Percentiles rank a stretch among this genome's conserved stretches.
Evolutionary conservation across 805 yeast genomes (phyloP).

Genomic region (Ogataea nakhonphanomensis): DNA sequence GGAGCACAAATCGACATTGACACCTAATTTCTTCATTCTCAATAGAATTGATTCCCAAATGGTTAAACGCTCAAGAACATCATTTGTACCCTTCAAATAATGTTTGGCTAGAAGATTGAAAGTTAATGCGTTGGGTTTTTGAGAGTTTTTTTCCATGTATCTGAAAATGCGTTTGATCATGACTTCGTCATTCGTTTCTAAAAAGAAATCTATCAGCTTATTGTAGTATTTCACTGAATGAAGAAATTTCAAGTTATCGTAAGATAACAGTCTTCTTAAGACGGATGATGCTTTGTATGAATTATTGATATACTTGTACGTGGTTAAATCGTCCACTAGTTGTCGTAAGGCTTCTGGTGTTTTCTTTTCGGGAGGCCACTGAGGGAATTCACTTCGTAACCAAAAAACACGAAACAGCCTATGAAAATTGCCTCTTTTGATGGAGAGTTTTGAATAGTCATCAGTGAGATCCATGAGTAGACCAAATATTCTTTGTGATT

Average conservation of each 20-base stretch:
- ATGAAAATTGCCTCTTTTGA: constrained; percentile 8
- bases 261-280: constrained; percentile 12
- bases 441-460: constrained; percentile 10
- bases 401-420: constrained; percentile 17
- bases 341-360: constrained; percentile 6
- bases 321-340: constrained; percentile 16
- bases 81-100: constrained; percentile 11
- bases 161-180: constrained; percentile 38
- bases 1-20: constrained; percentile 21
- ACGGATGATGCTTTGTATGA: constrained; percentile 14
- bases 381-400: constrained; percentile 12
- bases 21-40: constrained; percentile 11
- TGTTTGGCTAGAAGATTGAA: constrained; percentile 25
- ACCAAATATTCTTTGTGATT: constrained; percentile 10
- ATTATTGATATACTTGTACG: constrained; percentile 17
- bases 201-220: constrained; percentile 35
- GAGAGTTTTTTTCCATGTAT: constrained; percentile 33
- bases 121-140: constrained; percentile 20
- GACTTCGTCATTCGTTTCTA: constrained; percentile 37
- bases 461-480: constrained; percentile 10
- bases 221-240: constrained; percentile 14
- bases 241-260: constrained; percentile 3
- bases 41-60: constrained; percentile 17
- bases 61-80: constrained; percentile 15
- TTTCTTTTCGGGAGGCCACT: constrained; percentile 1